Base-by-base conservation (phyloP, 2,329 filamentous ascomycete genomes). In the Parasarocladium wereldwijsianum region DNA sequence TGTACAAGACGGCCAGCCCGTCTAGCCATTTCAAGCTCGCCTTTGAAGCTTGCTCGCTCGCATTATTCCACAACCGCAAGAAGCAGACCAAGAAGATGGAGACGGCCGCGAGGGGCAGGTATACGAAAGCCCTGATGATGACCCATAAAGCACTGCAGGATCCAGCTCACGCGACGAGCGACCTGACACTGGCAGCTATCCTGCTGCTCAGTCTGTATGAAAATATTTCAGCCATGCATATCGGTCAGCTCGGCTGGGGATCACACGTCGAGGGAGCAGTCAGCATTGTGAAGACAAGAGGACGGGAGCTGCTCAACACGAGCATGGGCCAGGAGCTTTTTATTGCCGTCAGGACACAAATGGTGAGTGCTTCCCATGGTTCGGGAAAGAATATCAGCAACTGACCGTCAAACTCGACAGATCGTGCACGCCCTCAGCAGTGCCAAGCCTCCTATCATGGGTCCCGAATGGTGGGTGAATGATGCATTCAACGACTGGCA, bases 231-330 rank as follows among this genome's bases (percentile, higher is more conserved):
- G 62, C 66, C 9, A 64, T 61, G 34, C 60, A 66, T 31, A 49
- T 66, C 29, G 65, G 61, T 19, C 62, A 64, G 43, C 51, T 64
- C 32, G 67, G 69, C 2, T 76, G 71, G 71, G 68, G 67, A 4
- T 70, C 69, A 8, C 71, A 76, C 40, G 62, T 69, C n/a, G 66
- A 74, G 35, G 71, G 70, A 3, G 71, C 71, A n/a, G 63, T 75
- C 18, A 64, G 70, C 38, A 52, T 76, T 2, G 66, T 71, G 31
- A 69, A 66, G 43, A 58, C 63, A 8, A 60, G 71, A 26, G 68
- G 70, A 4, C 62, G 58, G 39, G 61, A 64, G 37, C 67, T 72
- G 40, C 43, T 71, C 8, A 52, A 54, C 24, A 70, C 65, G 10
- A 63, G 60, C 43, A 51, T 57, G 3, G 71, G 70, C 1, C 44